A percentile compares a stretch with the other conserved stretches of the same genome.
Conservation (phyloP, 2,329 filamentous ascomycete genomes). For the Emmonsiellopsis sp. region DNA sequence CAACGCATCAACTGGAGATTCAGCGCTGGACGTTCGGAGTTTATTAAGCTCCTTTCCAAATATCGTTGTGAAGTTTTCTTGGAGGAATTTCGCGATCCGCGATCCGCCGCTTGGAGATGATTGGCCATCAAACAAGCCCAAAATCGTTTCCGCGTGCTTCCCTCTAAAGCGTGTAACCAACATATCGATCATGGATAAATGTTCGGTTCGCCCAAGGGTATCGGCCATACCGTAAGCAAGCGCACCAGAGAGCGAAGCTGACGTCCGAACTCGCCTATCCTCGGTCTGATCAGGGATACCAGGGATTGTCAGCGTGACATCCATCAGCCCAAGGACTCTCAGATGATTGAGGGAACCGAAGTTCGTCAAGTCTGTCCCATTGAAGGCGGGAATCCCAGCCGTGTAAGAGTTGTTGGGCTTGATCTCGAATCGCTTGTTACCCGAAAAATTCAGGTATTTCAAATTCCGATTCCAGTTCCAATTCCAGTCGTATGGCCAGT, state of each 20-base stretch:
- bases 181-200: constrained; percentile 90
- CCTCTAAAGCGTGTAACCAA: constrained; percentile 88
- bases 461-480: constrained; percentile 98
- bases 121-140: constrained; percentile 95
- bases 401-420: constrained; percentile 52
- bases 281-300: constrained; percentile 93
- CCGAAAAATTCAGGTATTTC: constrained; percentile 89
- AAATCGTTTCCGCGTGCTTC: constrained; percentile 76
- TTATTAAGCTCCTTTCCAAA: constrained; percentile 74
- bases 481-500: constrained; percentile 99
- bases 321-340: constrained; percentile 87
- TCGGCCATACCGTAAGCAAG: constrained; percentile 97
- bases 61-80: constrained; percentile 86
- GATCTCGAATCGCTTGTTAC: constrained; percentile 94
- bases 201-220: constrained; percentile 83
- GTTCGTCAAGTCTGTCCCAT: constrained; percentile 71
- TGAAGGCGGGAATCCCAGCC: constrained; percentile 35
- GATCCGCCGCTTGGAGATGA: constrained; percentile 81
- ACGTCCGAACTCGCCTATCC: constrained; percentile 90
- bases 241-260: constrained; percentile 82
- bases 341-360: constrained; percentile 79
- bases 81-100: constrained; percentile 90
- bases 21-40: constrained; percentile 55
- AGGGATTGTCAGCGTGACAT: constrained; percentile 88
- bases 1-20: constrained; percentile 74